Evolutionary conservation across 2,329 filamentous ascomycete genomes (phyloP).

Genomic region (Dactylellina drechsleri): DNA sequence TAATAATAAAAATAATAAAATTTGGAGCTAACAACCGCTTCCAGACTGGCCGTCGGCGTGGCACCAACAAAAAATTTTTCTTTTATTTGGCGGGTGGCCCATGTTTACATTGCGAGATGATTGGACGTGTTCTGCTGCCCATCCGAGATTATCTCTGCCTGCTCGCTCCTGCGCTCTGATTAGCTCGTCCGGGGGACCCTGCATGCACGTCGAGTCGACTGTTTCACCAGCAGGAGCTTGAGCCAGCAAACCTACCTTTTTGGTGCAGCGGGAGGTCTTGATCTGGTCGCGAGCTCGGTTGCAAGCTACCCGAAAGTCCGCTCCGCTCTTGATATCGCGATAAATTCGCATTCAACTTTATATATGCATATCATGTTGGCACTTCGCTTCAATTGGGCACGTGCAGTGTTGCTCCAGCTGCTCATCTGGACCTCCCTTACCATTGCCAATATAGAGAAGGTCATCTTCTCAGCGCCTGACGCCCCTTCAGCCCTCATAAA

Average conservation of each 20-base stretch:
- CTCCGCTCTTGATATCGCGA: not conserved
- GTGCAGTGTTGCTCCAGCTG: constrained; percentile 28
- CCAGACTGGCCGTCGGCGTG: constrained; percentile 17
- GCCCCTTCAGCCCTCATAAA: constrained; percentile 26
- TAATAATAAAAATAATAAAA: too few relatives aligned
- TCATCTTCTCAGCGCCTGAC: constrained; percentile 80
- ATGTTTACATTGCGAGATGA: constrained; percentile 39
- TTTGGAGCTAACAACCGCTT: constrained; percentile 1
- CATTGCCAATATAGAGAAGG: constrained; percentile 85
- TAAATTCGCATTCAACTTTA: too few relatives aligned
- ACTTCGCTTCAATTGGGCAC: too few relatives aligned
- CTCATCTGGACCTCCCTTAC: constrained; percentile 45
- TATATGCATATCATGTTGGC: too few relatives aligned
- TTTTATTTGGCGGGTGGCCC: constrained; percentile 4
- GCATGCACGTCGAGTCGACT: constrained; percentile 8
- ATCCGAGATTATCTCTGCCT: constrained; percentile 20
- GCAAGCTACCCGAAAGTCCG: constrained; percentile 34
- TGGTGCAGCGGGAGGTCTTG: not conserved
- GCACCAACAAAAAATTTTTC: constrained; percentile 44
- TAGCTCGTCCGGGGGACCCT: constrained; percentile 35
- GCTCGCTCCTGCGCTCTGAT: constrained; percentile 14
- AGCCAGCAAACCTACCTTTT: too few relatives aligned
- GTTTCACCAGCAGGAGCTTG: not conserved
- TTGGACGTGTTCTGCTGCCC: constrained; percentile 44
- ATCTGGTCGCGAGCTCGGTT: constrained; percentile 6